A percentile compares a stretch with the other conserved stretches of the same genome.
phyloP scores from a whole-genome alignment of 306 rosid species.

The Acacia acuminata region DNA sequence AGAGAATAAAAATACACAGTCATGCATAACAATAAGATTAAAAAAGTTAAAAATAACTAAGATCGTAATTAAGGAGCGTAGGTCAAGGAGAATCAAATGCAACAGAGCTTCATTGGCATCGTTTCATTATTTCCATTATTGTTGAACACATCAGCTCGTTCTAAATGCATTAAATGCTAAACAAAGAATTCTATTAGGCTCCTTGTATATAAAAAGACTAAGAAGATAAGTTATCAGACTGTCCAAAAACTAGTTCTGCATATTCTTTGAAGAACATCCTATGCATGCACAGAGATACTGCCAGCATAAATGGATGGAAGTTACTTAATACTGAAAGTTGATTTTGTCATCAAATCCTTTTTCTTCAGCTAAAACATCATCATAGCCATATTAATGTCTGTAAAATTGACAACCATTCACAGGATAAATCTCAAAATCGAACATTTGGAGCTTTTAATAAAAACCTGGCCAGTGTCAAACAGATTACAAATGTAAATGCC shows the following conservation, averaged over 20 bases:
- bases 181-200: neutral
- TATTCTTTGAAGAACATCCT: neutral
- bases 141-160: constrained; percentile 8
- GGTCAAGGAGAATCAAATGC: constrained; percentile 21
- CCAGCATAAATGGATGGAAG: neutral
- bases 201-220: neutral
- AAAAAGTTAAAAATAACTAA: neutral
- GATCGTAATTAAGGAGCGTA: constrained; percentile 1
- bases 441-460: constrained; percentile 17
- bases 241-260: neutral
- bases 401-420: neutral
- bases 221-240: neutral
- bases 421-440: constrained; percentile 7
- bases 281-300: constrained; percentile 12
- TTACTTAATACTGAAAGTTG: neutral
- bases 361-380: neutral
- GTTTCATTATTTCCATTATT: neutral
- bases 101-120: constrained; percentile 11
- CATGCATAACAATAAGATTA: neutral
- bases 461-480: constrained; percentile 97
- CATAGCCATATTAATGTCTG: neutral
- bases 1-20: constrained; percentile 21
- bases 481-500: constrained; percentile 93
- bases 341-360: neutral
- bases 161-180: neutral